Conservation (phyloP, 2,329 filamentous ascomycete genomes). For the Aureobasidium vineae region DNA sequence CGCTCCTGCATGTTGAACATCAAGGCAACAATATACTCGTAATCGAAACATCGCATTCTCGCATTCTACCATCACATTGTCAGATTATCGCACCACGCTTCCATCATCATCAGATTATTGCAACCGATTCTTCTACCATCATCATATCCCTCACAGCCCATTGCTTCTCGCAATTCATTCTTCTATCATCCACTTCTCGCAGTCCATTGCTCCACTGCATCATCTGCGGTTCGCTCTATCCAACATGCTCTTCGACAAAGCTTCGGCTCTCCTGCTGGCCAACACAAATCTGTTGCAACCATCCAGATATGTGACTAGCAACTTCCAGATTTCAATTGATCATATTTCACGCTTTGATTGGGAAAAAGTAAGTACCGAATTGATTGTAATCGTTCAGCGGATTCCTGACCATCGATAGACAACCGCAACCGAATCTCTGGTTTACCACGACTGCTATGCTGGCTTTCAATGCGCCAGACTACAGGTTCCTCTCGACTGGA, state of each 20-base stretch:
- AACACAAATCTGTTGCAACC: background rate
- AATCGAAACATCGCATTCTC: background rate
- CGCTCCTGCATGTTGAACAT: background rate
- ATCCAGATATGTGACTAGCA: background rate
- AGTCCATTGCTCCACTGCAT: background rate
- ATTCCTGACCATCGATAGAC: background rate
- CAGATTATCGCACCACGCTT: background rate
- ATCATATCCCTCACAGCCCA: background rate
- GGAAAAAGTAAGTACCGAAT: background rate
- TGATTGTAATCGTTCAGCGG: background rate
- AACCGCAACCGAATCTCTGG: conserved; percentile 15
- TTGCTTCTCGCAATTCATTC: background rate
- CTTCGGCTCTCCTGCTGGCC: conserved; percentile 10
- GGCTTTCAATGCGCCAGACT: conserved; percentile 51
- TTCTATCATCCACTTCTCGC: background rate
- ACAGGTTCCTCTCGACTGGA: conserved; percentile 50
- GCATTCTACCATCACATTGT: background rate
- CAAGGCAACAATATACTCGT: background rate
- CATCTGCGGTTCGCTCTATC: background rate
- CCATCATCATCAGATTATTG: too few species aligned
- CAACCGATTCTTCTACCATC: background rate
- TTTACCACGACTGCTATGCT: conserved; percentile 42
- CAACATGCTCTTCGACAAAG: conserved; percentile 15
- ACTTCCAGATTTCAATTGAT: background rate
- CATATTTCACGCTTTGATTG: background rate